Evolutionary conservation across 2,329 filamentous ascomycete species (phyloP), one percentile per base, ranked within the genome.

Genomic region (Exophiala sp.): DNA sequence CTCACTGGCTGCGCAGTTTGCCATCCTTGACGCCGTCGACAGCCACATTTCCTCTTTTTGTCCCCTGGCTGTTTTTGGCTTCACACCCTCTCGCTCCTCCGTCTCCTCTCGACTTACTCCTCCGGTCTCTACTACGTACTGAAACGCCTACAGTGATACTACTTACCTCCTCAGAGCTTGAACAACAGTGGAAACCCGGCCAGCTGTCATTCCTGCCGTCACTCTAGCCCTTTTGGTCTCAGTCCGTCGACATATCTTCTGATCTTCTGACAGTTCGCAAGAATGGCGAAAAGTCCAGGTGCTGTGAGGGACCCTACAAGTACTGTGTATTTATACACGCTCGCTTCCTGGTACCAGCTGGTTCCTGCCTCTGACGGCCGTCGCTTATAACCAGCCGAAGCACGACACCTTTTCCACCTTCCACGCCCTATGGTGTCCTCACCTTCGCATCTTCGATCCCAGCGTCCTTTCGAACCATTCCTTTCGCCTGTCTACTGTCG

Each of bases 1-100:
- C 38, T 32, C 43, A 38, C 42, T 43, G 42, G 49, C 41, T 38
- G 32, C 27, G 19, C 27, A 23, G 38, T 19, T 43, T 22, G 48
- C 14, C 47, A 41, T 24, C 41, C 42, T 41, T 39, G 30, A 39
- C 39, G 27, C 32, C 29, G 8, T 42, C 23, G 40, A 48, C 48
- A n/a, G 41, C 54, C 54, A 51, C 46, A 27, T 23, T 51, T 43
- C 40, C 46, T 50, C 48, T 53, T 50, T 46, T 21, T 51, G 34
- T 40, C 32, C 43, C 43, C 51, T 47, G 43, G 50, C 40, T 51
- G 29, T 21, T 21, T 47, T 35, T 43, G 19, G 38, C 38, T n/a
- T 41, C 38, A 24, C 38, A 29, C 24, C 40, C 3, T 43, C 40
- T 24, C 19, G 24, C 24, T 13, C 18, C 24, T 45, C 32, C 39